Base-by-base conservation (phyloP, 1,139 yeast genomes). In the Scheffersomyces titani region DNA sequence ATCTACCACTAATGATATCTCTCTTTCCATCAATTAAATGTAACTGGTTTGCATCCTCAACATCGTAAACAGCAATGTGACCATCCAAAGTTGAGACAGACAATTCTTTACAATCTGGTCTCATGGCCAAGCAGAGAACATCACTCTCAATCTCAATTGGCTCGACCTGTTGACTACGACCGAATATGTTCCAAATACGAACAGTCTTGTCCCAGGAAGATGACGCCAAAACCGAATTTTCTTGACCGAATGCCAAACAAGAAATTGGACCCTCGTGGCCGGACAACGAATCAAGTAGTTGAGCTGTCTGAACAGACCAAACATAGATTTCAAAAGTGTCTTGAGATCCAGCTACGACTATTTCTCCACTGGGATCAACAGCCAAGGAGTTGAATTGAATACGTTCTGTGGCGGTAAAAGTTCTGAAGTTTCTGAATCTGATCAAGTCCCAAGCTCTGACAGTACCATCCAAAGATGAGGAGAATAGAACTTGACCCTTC, bases 221-320 rank as follows among this genome's bases (percentile, higher is more conserved):
- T 57, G 96, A 88, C 2, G 97, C 98, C 57, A 94, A 78, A 11
- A 88, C 81, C 21, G 92, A 83, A 60, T 84, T 87, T 68, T 92
- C 98, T 16, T 77, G 78, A 53, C 98, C 97, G 72, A 96, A 94
- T 11, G 96, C 86, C 51, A 94, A 78, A 62, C 92, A 87, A 1
- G 97, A 91, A 3, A 94, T 89, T 0, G 99, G 99, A 1, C 98
- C 99, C 65, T 91, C 97, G 71, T 94, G 99, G 5, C 98, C 99
- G 5, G 94, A 79, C 53, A 94, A 79, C 21, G 91, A 83, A 68
- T 96, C 99, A 56, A 94, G 80, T 52, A 94, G 77, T 70, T 93
- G 98, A 1, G 97, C 90, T 0, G 98, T 93, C 76, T 94, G 99
- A 0, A 96, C 98, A 11, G 97, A 92, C 99, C 99, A 94, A 47